A percentile compares a stretch with the other conserved stretches of the same genome.
Conservation (phyloP, 2,329 filamentous ascomycete species). For the Alternaria arborescens region DNA sequence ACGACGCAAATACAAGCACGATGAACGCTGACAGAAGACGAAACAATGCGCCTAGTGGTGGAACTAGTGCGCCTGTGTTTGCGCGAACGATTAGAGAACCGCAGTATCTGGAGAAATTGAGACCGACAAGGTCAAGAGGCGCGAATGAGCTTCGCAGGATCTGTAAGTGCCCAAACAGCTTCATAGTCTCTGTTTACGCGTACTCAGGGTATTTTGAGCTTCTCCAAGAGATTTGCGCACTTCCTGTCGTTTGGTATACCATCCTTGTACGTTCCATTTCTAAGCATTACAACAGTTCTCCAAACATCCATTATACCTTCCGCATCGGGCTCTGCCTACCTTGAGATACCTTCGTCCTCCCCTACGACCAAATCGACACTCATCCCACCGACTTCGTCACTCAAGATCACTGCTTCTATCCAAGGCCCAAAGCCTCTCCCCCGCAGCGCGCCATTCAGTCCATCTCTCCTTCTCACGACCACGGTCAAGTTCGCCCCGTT, state of each 20-base stretch:
- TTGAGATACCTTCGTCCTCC: slow-evolving; percentile 66
- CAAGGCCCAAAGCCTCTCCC: slow-evolving; percentile 92
- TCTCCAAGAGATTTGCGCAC: neutral
- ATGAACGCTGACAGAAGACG: slow-evolving; percentile 74
- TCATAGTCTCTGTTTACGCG: neutral
- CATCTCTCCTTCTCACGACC: slow-evolving; percentile 88
- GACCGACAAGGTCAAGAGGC: slow-evolving; percentile 66
- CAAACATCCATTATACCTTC: slow-evolving; percentile 93
- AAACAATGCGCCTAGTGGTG: slow-evolving; percentile 84
- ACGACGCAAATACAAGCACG: slow-evolving; percentile 26
- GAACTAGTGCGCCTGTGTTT: slow-evolving; percentile 78
- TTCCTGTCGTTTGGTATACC: neutral
- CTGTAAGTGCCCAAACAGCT: slow-evolving; percentile 66
- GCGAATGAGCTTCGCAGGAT: slow-evolving; percentile 82
- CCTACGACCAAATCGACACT: slow-evolving; percentile 52
- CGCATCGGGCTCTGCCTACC: slow-evolving; percentile 90
- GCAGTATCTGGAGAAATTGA: slow-evolving; percentile 54
- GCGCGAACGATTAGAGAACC: slow-evolving; percentile 60
- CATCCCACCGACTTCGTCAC: slow-evolving; percentile 67
- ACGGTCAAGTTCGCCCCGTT: slow-evolving; percentile 98
- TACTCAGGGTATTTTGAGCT: neutral
- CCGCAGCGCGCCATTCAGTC: slow-evolving; percentile 88
- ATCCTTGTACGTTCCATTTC: neutral
- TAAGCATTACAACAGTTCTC: slow-evolving; percentile 67
- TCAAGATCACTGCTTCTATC: slow-evolving; percentile 92